Evolutionary conservation across 768 basidiomycete species (phyloP), one percentile per base, ranked within the genome.

Genomic region (Boletus huronensis): DNA sequence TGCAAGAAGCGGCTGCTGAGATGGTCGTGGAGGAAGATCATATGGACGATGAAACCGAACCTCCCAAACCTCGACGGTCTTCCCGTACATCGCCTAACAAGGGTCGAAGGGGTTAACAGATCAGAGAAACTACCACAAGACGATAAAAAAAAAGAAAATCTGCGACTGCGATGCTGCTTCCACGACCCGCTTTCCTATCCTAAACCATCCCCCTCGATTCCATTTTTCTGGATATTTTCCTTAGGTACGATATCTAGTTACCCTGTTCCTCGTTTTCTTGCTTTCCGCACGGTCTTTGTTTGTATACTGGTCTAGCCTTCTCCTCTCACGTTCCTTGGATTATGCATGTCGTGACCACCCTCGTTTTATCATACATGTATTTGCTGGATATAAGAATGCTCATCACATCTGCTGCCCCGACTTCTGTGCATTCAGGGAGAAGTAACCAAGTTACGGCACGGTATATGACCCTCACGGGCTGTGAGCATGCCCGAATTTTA

Each of bases 1-100:
- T 65, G 42, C 60, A 67, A 39, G 70, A 70, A 29, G 67, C 57
- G 16, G 69, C 55, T 23, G 56, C 10, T 21, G 69, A 31, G 3
- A 69, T 69, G 70, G 41, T 53, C 3, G 61, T 70, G n/a, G 66
- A 65, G 28, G 70, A 67, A 38, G 66, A 66, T 21, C 70, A 70
- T 39, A 38, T 55, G 51, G 53, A 70, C 11, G 65, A 69, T 2
- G 63, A 53, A 26, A 64, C 55, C 1, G 59, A 62, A n/a, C 55
- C 66, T 9, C 54, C 67, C 3, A 54, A 45, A 28, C 70, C 68
- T 3, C 66, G 76, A 50, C 66, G 75, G 38, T 73, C 75, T 16
- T 40, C 64, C 21, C 74, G 75, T 29, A 62, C 69, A 19, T 54
- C 67, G 3, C 70, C 72, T 17, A 67, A 70, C 61, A 77, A 72